Evolutionary conservation across 345 rosid species (phyloP).

Genomic region (Syzygium grande): DNA sequence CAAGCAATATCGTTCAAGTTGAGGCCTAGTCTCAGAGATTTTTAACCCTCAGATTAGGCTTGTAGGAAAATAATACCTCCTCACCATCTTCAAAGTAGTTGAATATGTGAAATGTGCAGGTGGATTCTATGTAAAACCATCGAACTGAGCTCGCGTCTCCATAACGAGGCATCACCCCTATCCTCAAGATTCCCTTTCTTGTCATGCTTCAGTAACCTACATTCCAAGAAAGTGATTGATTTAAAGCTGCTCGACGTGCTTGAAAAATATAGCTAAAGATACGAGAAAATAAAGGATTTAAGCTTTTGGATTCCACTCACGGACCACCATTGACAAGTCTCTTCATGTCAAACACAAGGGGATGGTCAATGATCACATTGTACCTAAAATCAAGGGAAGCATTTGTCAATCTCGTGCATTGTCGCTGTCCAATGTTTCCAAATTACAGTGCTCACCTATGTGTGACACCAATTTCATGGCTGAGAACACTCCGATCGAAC

Average conservation of each 20-base stretch:
- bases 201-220: conserved; percentile 28
- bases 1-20: background rate
- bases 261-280: background rate
- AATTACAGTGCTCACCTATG: conserved; percentile 6
- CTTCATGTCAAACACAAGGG: conserved; percentile 19
- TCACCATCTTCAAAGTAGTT: conserved; percentile 41
- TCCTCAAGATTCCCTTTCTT: conserved; percentile 28
- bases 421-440: background rate
- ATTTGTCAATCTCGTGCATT: background rate
- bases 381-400: conserved; percentile 14
- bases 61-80: conserved; percentile 15
- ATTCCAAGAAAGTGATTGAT: background rate
- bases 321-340: conserved; percentile 42
- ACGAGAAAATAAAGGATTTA: background rate
- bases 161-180: conserved; percentile 42
- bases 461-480: conserved; percentile 34
- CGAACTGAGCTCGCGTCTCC: conserved; percentile 28
- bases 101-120: conserved; percentile 30
- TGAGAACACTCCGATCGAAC: conserved; percentile 13
- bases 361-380: conserved; percentile 41
- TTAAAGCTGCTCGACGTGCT: background rate
- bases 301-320: conserved; percentile 22
- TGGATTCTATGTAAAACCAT: conserved; percentile 29
- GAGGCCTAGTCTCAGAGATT: background rate
- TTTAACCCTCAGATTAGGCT: background rate